Evolutionary conservation across 306 rosid genomes (phyloP), one percentile per base, ranked within the genome.

Genomic region (Rosa rugosa): DNA sequence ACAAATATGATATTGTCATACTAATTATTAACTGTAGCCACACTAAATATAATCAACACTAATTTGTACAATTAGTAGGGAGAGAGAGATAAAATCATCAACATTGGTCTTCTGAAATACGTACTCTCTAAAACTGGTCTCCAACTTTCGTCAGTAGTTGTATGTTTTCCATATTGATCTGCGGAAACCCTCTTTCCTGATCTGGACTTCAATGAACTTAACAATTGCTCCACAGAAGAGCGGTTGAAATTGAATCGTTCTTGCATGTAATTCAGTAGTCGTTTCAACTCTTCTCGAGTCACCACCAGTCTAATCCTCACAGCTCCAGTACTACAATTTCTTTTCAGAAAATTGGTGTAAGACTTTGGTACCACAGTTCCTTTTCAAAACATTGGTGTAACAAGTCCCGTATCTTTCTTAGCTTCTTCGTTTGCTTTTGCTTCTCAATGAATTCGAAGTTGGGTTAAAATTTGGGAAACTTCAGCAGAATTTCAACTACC

Each of bases 281-380:
- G 84, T 44, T 85, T 86, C 83, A 95, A 83, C 90, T 92, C 96
- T 73, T 87, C 79, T 78, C 74, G 90, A 62, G 90, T 92, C 88
- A 95, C 83, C 84, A 91, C 90, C 82, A 92, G 71, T 75, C 84
- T 89, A 83, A 95, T 85, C 89, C 98, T 95, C 89, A 91, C 87
- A 56, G 46, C 56, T 60, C 90, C 91, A 46, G 0, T 31, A 31
- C 36, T 31, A 31, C 36, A 31, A 2, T 31, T 31, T 31, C 36
- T 31, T 31, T 31, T 31, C 36, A 31, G 36, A 31, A 31, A 31
- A 31, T 31, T 31, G 36, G 36, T 31, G 36, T 31, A 31, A 31
- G 36, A 31, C 36, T 31, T 31, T 31, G 36, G 36, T 31, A 31
- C 36, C 36, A 31, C 36, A 31, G 36, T 31, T 31, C 36, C 36